phyloP scores from a whole-genome alignment of 495 filamentous ascomycete genomes.

The Penicillium desertorum region DNA sequence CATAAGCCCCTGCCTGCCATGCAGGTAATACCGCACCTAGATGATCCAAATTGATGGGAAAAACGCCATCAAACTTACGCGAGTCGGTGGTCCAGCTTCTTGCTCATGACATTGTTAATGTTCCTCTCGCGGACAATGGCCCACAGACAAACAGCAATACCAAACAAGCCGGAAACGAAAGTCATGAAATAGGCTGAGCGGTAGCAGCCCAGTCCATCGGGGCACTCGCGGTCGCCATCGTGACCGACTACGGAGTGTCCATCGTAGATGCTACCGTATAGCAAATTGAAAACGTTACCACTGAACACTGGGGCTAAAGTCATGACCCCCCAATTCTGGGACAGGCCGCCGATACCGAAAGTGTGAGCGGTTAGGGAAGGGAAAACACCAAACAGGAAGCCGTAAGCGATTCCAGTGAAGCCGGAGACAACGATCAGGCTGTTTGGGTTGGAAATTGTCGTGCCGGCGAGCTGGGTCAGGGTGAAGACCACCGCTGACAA shows the following conservation, averaged over 20 bases:
- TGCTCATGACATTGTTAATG: slow-evolving; percentile 27
- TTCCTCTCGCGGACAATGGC: slow-evolving; percentile 69
- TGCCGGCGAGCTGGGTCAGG: slow-evolving; percentile 74
- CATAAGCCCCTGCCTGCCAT: slow-evolving; percentile 3
- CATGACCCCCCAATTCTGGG: slow-evolving; percentile 93
- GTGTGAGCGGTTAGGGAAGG: slow-evolving; percentile 88
- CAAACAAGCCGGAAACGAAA: slow-evolving; percentile 69
- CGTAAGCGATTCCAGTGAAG: slow-evolving; percentile 86
- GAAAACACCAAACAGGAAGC: slow-evolving; percentile 92
- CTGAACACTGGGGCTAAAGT: slow-evolving; percentile 80
- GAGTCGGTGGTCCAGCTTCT: slow-evolving; percentile 40
- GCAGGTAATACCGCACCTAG: neutral
- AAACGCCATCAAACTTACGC: slow-evolving; percentile 22
- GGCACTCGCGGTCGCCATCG: slow-evolving; percentile 71
- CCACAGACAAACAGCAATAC: slow-evolving; percentile 68
- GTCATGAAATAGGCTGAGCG: slow-evolving; percentile 78
- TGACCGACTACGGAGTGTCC: slow-evolving; percentile 65
- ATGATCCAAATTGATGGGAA: neutral
- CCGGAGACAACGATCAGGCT: slow-evolving; percentile 73
- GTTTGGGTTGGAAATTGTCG: slow-evolving; percentile 78
- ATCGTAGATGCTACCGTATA: slow-evolving; percentile 79
- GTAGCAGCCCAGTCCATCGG: slow-evolving; percentile 80
- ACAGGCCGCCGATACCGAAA: slow-evolving; percentile 87
- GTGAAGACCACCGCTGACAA: slow-evolving; percentile 75
- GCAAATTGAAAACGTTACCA: slow-evolving; percentile 87